phyloP scores from a whole-genome alignment of 371 early-diverging fungal genomes.

The Actinomucor elegans region DNA sequence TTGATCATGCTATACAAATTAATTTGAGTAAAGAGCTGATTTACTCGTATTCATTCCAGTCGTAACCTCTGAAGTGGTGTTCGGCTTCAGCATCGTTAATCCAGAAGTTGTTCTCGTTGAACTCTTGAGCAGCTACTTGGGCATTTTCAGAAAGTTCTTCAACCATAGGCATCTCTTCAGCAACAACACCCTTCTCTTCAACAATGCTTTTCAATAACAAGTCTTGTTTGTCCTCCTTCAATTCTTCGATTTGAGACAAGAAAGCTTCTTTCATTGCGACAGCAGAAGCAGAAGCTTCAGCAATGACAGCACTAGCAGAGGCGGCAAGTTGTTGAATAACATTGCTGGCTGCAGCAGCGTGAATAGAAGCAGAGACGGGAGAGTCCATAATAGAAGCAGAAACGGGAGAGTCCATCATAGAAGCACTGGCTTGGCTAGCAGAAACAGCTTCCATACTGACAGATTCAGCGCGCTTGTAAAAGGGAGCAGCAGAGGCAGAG shows the following conservation, averaged over 20 bases:
- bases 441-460: background rate
- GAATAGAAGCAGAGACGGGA: background rate
- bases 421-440: background rate
- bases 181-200: background rate
- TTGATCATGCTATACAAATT: background rate
- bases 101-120: slow-evolving; percentile 1
- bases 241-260: background rate
- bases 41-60: slow-evolving; percentile 3
- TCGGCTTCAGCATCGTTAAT: slow-evolving; percentile 11
- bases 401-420: background rate
- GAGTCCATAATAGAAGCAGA: background rate
- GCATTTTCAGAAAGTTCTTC: background rate
- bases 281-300: background rate
- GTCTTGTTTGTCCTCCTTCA: background rate
- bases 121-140: background rate
- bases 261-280: background rate
- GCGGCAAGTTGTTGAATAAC: background rate
- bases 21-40: background rate
- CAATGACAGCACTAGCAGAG: background rate
- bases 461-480: background rate
- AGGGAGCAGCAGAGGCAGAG: background rate
- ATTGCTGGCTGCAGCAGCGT: background rate
- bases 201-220: no score
- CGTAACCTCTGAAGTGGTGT: slow-evolving; percentile 5
- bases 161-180: background rate